phyloP scores from a whole-genome alignment of 164 flowering plant species.

The Litsea cubeba region DNA sequence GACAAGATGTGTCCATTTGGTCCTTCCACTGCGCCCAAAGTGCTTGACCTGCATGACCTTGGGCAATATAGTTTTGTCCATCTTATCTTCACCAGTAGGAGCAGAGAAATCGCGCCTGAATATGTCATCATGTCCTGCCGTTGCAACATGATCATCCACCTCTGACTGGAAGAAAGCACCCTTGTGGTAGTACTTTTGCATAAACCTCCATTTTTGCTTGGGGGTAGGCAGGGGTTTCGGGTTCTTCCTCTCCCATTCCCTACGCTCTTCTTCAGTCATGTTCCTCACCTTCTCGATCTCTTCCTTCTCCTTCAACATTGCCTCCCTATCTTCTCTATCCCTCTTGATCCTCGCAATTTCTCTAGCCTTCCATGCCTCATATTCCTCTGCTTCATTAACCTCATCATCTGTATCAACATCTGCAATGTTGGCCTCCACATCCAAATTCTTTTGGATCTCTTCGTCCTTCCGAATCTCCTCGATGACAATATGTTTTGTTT shows the following conservation, averaged over 20 bases:
- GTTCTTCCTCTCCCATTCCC: conserved; percentile 92
- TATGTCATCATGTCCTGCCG: conserved; percentile 49
- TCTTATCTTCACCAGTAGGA: conserved; percentile 90
- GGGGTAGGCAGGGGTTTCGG: conserved; percentile 49
- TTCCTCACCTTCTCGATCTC: conserved; percentile 86
- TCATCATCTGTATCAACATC: conserved; percentile 94
- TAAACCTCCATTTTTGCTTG: conserved; percentile 90
- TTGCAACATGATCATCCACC: conserved; percentile 49
- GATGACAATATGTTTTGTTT: conserved; percentile 72
- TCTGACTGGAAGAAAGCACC: conserved; percentile 87
- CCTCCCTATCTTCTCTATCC: conserved; percentile 79
- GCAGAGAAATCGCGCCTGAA: conserved; percentile 72
- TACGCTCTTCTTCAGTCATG: conserved; percentile 91
- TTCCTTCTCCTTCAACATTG: conserved; percentile 76
- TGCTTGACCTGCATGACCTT: conserved; percentile 97
- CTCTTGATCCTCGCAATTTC: conserved; percentile 91
- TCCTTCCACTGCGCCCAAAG: conserved; percentile 96
- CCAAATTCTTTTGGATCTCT: conserved; percentile 65
- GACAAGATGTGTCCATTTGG: conserved; percentile 96
- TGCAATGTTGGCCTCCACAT: conserved; percentile 56
- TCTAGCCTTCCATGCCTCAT: conserved; percentile 83
- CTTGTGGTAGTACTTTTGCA: conserved; percentile 95
- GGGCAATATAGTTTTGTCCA: conserved; percentile 81
- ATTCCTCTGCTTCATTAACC: conserved; percentile 88
- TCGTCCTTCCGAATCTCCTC: conserved; percentile 68